These are phyloP conservation scores for Nowakowskiella sp. DNA, from an alignment of 192 early-diverging fungal genomes.

Conservation along the genomic window DNA sequence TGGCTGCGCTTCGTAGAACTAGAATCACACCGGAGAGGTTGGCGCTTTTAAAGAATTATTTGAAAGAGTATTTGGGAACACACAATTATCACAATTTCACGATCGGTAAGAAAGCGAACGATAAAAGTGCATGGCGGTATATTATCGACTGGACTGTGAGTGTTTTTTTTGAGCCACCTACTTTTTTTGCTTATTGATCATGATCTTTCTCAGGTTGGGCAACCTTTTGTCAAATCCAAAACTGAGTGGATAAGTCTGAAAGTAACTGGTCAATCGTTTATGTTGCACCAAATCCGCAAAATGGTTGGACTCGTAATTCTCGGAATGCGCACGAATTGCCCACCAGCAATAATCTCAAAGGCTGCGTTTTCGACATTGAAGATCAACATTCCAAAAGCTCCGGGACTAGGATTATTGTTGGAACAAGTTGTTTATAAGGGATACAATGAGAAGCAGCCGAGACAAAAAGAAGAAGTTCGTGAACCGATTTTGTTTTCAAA, in stretches of 20 bases:
- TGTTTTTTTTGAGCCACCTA: not conserved
- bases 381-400: conserved; percentile 96
- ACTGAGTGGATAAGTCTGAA: conserved; percentile 89
- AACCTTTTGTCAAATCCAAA: conserved; percentile 40
- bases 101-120: conserved; percentile 64
- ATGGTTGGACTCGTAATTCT: conserved; percentile 93
- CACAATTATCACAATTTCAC: conserved; percentile 97
- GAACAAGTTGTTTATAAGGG: conserved; percentile 57
- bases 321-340: conserved; percentile 66
- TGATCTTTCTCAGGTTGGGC: conserved; percentile 25
- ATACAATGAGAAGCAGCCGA: conserved; percentile 19
- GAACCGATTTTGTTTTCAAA: conserved; percentile 1
- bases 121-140: conserved; percentile 67
- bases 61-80: conserved; percentile 72
- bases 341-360: conserved; percentile 54
- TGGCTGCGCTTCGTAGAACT: conserved; percentile 48
- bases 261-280: conserved; percentile 92
- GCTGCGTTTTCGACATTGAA: conserved; percentile 55
- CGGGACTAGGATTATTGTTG: conserved; percentile 80
- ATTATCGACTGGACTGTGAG: conserved; percentile 73
- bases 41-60: conserved; percentile 54
- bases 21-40: conserved; percentile 57
- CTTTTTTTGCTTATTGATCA: conserved; percentile 18
- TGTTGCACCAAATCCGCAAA: conserved; percentile 99
- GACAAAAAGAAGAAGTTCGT: conserved; percentile 1